Percentiles rank a stretch among this genome's conserved stretches.
Evolutionary conservation across 78 protist species (phyloP).

Genomic region (Dictyostelium firmibasis): DNA sequence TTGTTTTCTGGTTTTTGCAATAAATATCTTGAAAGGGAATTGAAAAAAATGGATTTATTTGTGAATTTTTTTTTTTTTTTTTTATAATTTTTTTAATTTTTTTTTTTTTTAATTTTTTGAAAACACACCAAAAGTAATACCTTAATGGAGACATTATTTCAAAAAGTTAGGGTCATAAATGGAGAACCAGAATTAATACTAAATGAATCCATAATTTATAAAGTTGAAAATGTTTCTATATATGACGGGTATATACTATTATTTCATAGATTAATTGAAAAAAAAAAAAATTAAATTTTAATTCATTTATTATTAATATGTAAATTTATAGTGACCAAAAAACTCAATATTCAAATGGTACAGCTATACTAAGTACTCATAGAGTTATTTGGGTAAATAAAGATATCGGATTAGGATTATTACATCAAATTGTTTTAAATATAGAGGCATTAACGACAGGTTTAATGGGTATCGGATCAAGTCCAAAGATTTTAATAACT

Average conservation of each 20-base stretch:
- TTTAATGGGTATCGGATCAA: conserved; percentile 20
- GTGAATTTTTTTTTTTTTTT: no score
- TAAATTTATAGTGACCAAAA: conserved; percentile 17
- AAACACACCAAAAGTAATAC: neutral
- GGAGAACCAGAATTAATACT: neutral
- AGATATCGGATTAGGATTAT: neutral
- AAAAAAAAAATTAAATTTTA: no score
- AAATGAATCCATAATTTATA: neutral
- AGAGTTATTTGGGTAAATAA: conserved; percentile 45
- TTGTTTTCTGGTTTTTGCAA: no score
- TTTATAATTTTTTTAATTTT: neutral
- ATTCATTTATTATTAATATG: neutral
- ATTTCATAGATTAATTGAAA: no score
- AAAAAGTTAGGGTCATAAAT: neutral
- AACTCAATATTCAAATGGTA: conserved; percentile 19
- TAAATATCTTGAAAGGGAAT: no score
- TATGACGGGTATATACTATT: neutral
- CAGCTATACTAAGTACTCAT: neutral
- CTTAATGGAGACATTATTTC: neutral
- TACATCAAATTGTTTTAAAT: neutral
- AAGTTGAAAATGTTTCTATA: conserved; percentile 18
- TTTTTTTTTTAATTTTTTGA: neutral
- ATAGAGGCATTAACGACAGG: neutral
- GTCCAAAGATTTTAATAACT: conserved; percentile 41
- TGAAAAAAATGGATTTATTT: no score